Percentiles rank a stretch among this genome's conserved stretches.
Conservation (phyloP, 2,329 filamentous ascomycete genomes). For the Fusarium fracticaudum region DNA sequence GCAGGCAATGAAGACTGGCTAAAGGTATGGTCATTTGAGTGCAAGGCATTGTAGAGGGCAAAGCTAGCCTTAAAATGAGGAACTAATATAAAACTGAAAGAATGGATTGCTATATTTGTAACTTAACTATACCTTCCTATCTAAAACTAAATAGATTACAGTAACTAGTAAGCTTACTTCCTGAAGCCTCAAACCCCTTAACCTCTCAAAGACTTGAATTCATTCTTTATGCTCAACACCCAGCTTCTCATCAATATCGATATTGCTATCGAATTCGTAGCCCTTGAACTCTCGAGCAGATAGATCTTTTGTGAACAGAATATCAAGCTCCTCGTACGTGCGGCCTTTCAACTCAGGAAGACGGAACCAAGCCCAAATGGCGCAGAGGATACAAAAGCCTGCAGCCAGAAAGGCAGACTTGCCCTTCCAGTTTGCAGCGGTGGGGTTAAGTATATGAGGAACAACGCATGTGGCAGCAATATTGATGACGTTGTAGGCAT, state of each 20-base stretch:
- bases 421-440: neutral
- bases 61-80: neutral
- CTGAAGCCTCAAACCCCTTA: neutral
- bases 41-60: fast-evolving
- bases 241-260: neutral
- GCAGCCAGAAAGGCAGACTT: slow-evolving; percentile 11
- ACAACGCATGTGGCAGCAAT: slow-evolving; percentile 6
- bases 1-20: fast-evolving
- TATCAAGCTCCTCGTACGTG: neutral
- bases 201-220: neutral
- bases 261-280: neutral
- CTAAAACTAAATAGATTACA: too few species aligned
- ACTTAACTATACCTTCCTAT: too few species aligned
- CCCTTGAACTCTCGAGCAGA: neutral
- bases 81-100: too few species aligned
- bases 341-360: slow-evolving; percentile 9
- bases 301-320: neutral
- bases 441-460: slow-evolving; percentile 14
- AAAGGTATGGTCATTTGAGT: fast-evolving
- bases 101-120: neutral
- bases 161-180: neutral
- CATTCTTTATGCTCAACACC: neutral
- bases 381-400: neutral
- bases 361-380: slow-evolving; percentile 8
- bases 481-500: slow-evolving; percentile 9